phyloP scores from a whole-genome alignment of 2,329 filamentous ascomycete species.

The Saccharata proteae region DNA sequence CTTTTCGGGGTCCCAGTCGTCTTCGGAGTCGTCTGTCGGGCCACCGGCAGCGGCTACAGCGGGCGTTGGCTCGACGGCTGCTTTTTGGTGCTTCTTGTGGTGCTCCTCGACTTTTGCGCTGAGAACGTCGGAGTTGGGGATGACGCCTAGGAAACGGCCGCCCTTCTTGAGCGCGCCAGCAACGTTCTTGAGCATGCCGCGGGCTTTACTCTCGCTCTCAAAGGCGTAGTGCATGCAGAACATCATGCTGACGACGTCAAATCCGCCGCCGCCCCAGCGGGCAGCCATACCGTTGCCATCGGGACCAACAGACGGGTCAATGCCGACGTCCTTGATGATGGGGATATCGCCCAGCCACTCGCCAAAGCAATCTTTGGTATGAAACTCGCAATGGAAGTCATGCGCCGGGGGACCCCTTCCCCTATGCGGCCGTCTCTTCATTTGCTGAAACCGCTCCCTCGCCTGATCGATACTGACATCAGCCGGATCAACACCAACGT shows the following conservation, averaged over 20 bases:
- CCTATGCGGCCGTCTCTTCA: conserved; percentile 47
- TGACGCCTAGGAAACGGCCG: conserved; percentile 85
- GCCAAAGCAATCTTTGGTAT: conserved; percentile 84
- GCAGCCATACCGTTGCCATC: conserved; percentile 42
- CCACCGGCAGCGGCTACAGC: conserved; percentile 16
- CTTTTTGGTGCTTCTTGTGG: conserved; percentile 42
- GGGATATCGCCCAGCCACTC: conserved; percentile 70
- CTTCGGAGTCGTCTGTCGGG: conserved; percentile 26
- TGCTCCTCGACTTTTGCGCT: conserved; percentile 65
- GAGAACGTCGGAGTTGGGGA: conserved; percentile 92
- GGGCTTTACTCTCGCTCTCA: conserved; percentile 78
- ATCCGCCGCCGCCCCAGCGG: conserved; percentile 61
- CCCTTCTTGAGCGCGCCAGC: conserved; percentile 84
- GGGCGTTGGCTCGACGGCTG: conserved; percentile 24
- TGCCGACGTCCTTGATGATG: conserved; percentile 76
- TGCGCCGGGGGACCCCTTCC: conserved; percentile 37
- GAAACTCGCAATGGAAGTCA: conserved; percentile 77
- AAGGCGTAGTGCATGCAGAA: conserved; percentile 99
- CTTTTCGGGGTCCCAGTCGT: conserved; percentile 35
- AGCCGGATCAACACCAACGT: conserved; percentile 88
- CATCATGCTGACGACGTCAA: conserved; percentile 98
- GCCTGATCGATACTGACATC: conserved; percentile 89
- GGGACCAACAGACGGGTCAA: conserved; percentile 58
- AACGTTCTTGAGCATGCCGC: conserved; percentile 88
- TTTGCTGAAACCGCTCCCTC: conserved; percentile 64